Evolutionary conservation across 768 basidiomycete genomes (phyloP), one percentile per base, ranked within the genome.

Genomic region (Mycena filopes): DNA sequence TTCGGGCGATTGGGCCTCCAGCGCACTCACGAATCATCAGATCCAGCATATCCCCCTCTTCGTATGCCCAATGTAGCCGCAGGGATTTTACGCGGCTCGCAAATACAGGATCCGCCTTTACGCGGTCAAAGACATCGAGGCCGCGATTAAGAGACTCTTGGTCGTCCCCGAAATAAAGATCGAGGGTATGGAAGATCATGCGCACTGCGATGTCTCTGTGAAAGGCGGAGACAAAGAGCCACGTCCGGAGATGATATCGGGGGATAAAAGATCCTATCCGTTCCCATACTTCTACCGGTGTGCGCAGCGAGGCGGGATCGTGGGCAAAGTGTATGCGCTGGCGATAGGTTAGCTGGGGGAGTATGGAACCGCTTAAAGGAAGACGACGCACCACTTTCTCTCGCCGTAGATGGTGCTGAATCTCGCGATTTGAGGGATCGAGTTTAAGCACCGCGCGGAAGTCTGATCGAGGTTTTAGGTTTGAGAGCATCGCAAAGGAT

Each of bases 281-380:
- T 67, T 88, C 87, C 89, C 90, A 91, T 43, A 91, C 82, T 77
- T 91, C 90, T 9, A 81, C 78, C 0, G 90, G 89, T 20, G 84
- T 83, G 23, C 88, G 85, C 64, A 85, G 88, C 4, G 84, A 86
- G 3, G 88, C 86, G 3, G 89, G 87, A 61, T 84, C 84, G 67
- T 80, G 75, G 42, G 79, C 75, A 69, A 86, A 86, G 51, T 82
- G 84, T 51, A 88, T 87, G 50, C 55, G 58, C 85, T 89, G 59
- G 45, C 43, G 6, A 18, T n/a, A 18, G 38, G 15, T 45, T 43
- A 31, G 28, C 18, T 7, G 6, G 18, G 26, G 33, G 15, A 18
- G 7, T n/a, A n/a, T n/a, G n/a, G n/a, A n/a, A 28, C 21, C 10
- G 15, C 15, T 21, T 6, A 9, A 28, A 20, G 36, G 40, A n/a